phyloP scores from a whole-genome alignment of 129 eudicot genomes.

The Flaveria linearis region DNA sequence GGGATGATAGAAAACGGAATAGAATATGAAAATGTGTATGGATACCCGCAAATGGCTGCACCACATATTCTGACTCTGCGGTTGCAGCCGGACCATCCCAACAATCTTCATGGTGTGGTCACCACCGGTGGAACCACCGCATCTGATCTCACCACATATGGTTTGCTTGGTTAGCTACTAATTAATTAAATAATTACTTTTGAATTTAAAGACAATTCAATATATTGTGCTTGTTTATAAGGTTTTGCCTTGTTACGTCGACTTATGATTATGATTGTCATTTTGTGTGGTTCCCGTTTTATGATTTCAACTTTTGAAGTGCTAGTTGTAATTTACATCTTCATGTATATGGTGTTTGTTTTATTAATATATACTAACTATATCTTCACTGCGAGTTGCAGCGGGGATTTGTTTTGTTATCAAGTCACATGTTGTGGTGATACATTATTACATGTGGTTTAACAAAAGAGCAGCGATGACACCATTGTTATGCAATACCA shows the following conservation, averaged over 20 bases:
- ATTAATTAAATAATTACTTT: background rate
- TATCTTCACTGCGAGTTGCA: too few species aligned
- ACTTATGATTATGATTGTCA: constrained; percentile 25
- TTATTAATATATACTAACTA: background rate
- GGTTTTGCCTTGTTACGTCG: constrained; percentile 30
- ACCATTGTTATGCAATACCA: too few species aligned
- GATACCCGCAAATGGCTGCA: constrained; percentile 41
- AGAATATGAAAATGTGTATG: constrained; percentile 57
- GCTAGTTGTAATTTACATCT: background rate
- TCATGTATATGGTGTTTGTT: constrained; percentile 18
- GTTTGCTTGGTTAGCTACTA: constrained; percentile 56
- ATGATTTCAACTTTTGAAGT: background rate
- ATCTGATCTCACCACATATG: constrained; percentile 69
- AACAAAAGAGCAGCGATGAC: too few species aligned
- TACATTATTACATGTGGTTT: too few species aligned
- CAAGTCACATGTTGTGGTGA: too few species aligned
- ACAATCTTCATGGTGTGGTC: constrained; percentile 45
- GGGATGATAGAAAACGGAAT: constrained; percentile 76
- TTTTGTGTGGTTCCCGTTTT: constrained; percentile 13
- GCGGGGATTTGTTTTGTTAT: too few species aligned
- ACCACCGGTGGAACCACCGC: constrained; percentile 27
- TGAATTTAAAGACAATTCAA: constrained; percentile 11
- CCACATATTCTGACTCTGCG: constrained; percentile 47
- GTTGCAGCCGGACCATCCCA: constrained; percentile 50
- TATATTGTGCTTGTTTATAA: constrained; percentile 26